Conservation (phyloP, 768 basidiomycete genomes). For the Pleurotus sapidus region DNA sequence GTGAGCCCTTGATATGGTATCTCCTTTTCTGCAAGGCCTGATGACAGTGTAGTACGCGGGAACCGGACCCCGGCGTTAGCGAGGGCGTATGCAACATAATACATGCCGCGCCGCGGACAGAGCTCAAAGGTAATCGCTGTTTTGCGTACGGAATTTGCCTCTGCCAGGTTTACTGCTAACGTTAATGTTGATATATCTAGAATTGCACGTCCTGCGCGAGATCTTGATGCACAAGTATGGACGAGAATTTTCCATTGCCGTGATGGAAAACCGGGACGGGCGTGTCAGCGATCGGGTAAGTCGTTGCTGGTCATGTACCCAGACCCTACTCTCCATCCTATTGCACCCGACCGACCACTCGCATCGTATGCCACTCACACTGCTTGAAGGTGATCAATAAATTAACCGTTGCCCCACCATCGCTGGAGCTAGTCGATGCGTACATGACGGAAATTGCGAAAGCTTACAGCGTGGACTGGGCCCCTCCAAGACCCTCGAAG, state of each 20-base stretch:
- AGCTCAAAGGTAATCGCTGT: conserved; percentile 67
- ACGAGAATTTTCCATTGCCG: conserved; percentile 80
- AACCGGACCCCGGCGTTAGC: conserved; percentile 82
- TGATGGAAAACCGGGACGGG: conserved; percentile 80
- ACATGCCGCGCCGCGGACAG: conserved; percentile 88
- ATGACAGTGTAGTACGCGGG: conserved; percentile 50
- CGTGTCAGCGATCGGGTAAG: conserved; percentile 84
- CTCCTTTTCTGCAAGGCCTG: conserved; percentile 11
- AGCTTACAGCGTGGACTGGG: conserved; percentile 78
- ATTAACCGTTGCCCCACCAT: conserved; percentile 65
- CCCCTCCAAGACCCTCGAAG: conserved; percentile 29
- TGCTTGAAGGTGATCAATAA: conserved; percentile 69
- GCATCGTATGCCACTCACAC: not conserved
- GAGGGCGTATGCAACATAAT: conserved; percentile 91
- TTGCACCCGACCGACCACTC: conserved; percentile 5
- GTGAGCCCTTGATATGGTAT: conserved; percentile 40
- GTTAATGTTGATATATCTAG: conserved; percentile 32
- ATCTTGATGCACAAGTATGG: conserved; percentile 96
- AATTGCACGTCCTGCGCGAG: conserved; percentile 88
- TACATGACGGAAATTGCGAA: conserved; percentile 89
- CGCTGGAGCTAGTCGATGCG: conserved; percentile 74
- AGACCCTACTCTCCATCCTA: conserved; percentile 1
- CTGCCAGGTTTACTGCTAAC: not conserved
- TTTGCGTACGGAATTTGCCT: not conserved
- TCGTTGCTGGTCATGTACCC: conserved; percentile 4